Evolutionary conservation across 2,329 filamentous ascomycete species (phyloP).

Genomic region (Raffaelea albimanens): DNA sequence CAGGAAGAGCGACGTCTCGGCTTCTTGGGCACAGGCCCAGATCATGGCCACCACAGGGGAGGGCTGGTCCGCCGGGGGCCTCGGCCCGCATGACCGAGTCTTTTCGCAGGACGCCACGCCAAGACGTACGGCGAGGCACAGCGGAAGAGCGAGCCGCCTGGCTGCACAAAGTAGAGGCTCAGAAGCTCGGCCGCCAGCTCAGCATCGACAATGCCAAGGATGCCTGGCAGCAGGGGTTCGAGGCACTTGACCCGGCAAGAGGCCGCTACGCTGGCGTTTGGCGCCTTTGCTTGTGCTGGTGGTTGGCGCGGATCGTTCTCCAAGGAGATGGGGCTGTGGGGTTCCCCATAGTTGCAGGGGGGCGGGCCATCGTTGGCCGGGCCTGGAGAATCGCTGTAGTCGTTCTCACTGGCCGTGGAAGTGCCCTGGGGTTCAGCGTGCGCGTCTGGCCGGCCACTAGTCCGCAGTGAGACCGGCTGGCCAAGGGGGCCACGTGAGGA

Average conservation of each 20-base stretch:
- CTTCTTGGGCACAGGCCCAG: constrained; percentile 37
- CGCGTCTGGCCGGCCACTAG: too few species aligned
- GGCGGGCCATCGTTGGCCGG: too few species aligned
- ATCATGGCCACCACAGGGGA: constrained; percentile 37
- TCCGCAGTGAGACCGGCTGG: too few species aligned
- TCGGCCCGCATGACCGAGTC: constrained; percentile 30
- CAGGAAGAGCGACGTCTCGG: constrained; percentile 32
- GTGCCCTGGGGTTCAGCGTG: too few species aligned
- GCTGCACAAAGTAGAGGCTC: constrained; percentile 36
- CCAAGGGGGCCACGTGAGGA: too few species aligned
- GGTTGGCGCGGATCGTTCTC: too few species aligned
- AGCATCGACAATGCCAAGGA: constrained; percentile 27
- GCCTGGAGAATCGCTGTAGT: too few species aligned
- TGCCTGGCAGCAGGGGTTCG: constrained; percentile 27
- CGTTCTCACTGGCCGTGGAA: too few species aligned
- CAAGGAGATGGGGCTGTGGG: too few species aligned
- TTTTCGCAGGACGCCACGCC: constrained; percentile 34
- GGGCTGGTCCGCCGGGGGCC: constrained; percentile 28
- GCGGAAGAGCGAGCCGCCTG: constrained; percentile 31
- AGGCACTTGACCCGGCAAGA: constrained; percentile 20
- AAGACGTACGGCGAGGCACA: constrained; percentile 38
- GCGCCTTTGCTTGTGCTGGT: too few species aligned
- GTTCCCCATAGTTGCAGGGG: too few species aligned
- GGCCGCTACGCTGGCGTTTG: not conserved
- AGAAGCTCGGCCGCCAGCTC: constrained; percentile 35